Evolutionary conservation across 768 basidiomycete species (phyloP).

Genomic region (Antrodiella citrinella): DNA sequence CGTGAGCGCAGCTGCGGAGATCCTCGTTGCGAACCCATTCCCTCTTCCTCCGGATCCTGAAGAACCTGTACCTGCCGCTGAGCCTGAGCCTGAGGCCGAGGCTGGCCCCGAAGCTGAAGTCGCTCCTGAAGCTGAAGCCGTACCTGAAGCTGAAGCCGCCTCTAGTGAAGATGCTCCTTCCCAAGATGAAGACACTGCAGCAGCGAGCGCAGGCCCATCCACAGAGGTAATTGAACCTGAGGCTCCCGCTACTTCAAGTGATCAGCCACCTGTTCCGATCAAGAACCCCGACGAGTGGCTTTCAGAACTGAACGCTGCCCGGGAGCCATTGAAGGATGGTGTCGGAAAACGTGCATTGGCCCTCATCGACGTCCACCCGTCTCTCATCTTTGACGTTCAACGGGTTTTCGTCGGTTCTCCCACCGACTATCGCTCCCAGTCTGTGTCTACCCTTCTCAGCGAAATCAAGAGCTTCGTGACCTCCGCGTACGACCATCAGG

Average conservation of each 20-base stretch:
- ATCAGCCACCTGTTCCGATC: conserved; percentile 7
- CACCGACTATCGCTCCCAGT: conserved; percentile 51
- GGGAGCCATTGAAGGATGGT: conserved; percentile 56
- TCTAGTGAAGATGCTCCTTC: not conserved
- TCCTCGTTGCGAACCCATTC: conserved; percentile 76
- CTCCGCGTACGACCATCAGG: conserved; percentile 57
- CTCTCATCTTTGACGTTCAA: conserved; percentile 84
- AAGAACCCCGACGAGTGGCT: conserved; percentile 59
- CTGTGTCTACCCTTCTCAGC: conserved; percentile 66
- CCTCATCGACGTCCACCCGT: conserved; percentile 81
- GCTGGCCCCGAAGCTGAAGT: not conserved
- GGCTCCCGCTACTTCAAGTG: not conserved
- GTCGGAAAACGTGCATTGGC: conserved; percentile 65
- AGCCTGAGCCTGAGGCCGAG: conserved; percentile 6
- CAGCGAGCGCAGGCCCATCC: conserved; percentile 23
- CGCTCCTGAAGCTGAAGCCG: not conserved
- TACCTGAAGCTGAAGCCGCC: conserved; percentile 1
- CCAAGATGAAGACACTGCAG: conserved; percentile 7
- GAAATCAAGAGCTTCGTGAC: conserved; percentile 67
- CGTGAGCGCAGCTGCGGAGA: conserved; percentile 79
- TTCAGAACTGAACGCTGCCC: conserved; percentile 52
- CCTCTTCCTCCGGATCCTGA: conserved; percentile 64
- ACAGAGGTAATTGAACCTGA: conserved; percentile 18
- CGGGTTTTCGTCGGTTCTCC: conserved; percentile 67
- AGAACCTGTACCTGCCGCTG: conserved; percentile 18